phyloP scores from a whole-genome alignment of 108 stramenopile genomes.

The Schizochytrium sp. region DNA sequence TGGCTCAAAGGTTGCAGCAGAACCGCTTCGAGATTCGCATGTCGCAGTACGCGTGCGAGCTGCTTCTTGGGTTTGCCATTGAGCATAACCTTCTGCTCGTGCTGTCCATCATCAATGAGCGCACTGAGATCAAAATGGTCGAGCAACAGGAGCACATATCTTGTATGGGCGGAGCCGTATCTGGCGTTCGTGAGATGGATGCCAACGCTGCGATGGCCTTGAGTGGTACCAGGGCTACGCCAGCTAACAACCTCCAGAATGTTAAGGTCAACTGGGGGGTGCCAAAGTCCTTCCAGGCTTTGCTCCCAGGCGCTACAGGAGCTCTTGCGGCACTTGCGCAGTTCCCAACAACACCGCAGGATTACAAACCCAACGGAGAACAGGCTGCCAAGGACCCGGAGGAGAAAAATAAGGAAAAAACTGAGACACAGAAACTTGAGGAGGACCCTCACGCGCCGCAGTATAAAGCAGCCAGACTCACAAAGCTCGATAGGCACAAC shows the following conservation, averaged over 20 bases:
- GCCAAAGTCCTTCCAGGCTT: constrained; percentile 16
- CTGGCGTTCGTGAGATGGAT: constrained; percentile 54
- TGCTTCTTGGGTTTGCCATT: constrained; percentile 10
- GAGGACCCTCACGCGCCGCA: neutral
- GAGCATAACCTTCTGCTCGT: constrained; percentile 57
- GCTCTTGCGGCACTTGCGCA: neutral
- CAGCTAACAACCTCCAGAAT: neutral
- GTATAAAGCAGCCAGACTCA: neutral
- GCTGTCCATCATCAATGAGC: constrained; percentile 49
- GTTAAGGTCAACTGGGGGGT: constrained; percentile 13
- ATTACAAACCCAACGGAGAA: neutral
- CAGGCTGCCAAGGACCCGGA: neutral
- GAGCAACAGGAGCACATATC: constrained; percentile 1
- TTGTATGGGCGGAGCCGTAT: neutral
- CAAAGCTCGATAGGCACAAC: constrained; percentile 53
- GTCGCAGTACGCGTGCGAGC: constrained; percentile 7
- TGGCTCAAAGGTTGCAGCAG: neutral
- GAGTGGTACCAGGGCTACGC: neutral
- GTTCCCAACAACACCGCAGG: neutral
- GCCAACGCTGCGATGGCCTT: neutral
- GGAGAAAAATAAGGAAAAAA: neutral
- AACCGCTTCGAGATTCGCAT: constrained; percentile 37
- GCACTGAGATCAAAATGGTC: neutral
- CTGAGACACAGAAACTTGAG: constrained; percentile 6
- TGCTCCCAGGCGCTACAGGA: constrained; percentile 45